phyloP scores from a whole-genome alignment of 148 eudicot species.

The Bassia scoparia region DNA sequence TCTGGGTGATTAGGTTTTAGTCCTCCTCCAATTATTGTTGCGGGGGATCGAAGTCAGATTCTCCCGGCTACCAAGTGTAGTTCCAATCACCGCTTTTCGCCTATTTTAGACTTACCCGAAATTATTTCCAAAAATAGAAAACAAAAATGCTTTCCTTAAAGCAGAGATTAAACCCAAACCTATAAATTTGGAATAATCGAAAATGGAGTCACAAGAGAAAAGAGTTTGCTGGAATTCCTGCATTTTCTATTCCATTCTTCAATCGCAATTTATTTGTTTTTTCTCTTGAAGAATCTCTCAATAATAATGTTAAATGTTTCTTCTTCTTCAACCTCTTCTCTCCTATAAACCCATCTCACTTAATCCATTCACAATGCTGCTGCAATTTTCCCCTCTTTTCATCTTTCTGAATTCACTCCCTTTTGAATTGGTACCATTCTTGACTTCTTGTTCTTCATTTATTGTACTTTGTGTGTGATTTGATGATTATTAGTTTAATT shows the following conservation, averaged over 20 bases:
- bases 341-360: constrained; percentile 7
- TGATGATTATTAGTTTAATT: neutral
- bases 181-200: constrained; percentile 32
- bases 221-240: neutral
- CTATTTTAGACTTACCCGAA: too few relatives aligned
- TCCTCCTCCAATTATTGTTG: too few relatives aligned
- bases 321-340: constrained; percentile 19
- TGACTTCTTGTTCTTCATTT: neutral
- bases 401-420: constrained; percentile 1
- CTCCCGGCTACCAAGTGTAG: too few relatives aligned
- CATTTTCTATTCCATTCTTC: constrained; percentile 32
- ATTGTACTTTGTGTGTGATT: neutral
- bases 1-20: too few relatives aligned
- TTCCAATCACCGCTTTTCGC: too few relatives aligned
- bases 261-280: neutral
- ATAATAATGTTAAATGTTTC: too few relatives aligned
- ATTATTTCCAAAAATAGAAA: too few relatives aligned
- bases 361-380: constrained; percentile 12
- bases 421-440: neutral
- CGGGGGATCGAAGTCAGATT: too few relatives aligned
- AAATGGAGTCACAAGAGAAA: neutral
- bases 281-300: constrained; percentile 6
- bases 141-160: constrained; percentile 3
- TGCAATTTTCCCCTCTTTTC: neutral
- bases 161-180: constrained; percentile 14